phyloP scores from a whole-genome alignment of 305 asterid genomes.

The Fraxinus sp. region DNA sequence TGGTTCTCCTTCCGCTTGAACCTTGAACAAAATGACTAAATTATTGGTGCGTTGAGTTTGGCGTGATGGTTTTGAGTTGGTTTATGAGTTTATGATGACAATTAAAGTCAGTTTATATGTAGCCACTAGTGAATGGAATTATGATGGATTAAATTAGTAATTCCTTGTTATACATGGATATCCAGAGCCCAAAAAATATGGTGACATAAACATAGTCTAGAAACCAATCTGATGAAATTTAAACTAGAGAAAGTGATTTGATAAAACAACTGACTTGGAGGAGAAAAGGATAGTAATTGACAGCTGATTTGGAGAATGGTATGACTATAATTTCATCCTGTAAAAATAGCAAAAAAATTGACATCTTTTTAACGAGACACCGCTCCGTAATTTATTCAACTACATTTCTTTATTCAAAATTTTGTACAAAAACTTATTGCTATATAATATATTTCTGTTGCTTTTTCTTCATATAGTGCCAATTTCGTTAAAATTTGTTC shows the following conservation, averaged over 20 bases:
- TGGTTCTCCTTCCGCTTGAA: slow-evolving; percentile 9
- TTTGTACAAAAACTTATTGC: background rate
- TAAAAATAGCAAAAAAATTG: background rate
- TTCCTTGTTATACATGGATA: background rate
- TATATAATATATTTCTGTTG: background rate
- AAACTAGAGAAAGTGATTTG: background rate
- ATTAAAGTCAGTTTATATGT: background rate
- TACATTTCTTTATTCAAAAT: background rate
- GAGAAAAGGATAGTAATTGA: background rate
- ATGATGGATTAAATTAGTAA: background rate
- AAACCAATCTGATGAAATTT: background rate
- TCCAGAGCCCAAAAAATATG: background rate
- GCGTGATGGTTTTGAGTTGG: background rate
- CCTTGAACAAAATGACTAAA: background rate
- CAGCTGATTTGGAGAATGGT: background rate
- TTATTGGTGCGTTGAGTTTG: background rate
- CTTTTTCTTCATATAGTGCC: background rate
- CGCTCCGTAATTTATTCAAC: background rate
- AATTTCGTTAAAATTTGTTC: background rate
- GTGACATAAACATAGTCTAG: background rate
- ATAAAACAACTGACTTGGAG: background rate
- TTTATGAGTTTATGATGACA: background rate
- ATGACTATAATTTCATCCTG: background rate
- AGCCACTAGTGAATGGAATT: background rate
- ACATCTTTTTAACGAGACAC: background rate